These are phyloP conservation scores for Dryas integrifolia DNA, from an alignment of 331 rosid genomes.

Conservation along the genomic window DNA sequence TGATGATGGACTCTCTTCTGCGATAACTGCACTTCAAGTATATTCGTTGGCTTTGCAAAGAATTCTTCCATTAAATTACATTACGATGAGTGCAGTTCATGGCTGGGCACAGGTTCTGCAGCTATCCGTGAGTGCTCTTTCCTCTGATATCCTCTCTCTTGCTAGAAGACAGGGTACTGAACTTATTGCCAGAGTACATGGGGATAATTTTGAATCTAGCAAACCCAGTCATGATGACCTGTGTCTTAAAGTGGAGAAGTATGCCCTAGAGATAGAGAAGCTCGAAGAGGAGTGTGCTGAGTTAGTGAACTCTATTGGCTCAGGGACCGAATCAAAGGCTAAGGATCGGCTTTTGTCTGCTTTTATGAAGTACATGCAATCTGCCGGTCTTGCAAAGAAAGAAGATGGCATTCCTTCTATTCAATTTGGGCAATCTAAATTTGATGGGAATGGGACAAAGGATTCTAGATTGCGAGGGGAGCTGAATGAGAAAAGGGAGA, in stretches of 20 bases:
- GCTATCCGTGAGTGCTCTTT: constrained; percentile 57
- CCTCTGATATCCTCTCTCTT: constrained; percentile 77
- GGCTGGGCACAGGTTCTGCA: constrained; percentile 93
- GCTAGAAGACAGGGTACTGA: constrained; percentile 93
- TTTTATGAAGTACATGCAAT: constrained; percentile 69
- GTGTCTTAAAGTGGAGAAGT: constrained; percentile 65
- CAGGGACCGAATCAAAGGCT: constrained; percentile 70
- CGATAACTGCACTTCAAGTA: constrained; percentile 56
- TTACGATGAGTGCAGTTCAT: constrained; percentile 82
- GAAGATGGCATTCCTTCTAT: constrained; percentile 48
- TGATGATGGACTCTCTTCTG: constrained; percentile 75
- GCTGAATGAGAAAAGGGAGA: constrained; percentile 58
- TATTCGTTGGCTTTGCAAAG: constrained; percentile 89
- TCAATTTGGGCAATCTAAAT: constrained; percentile 44
- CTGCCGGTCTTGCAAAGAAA: constrained; percentile 50
- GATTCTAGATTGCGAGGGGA: constrained; percentile 44
- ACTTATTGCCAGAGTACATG: constrained; percentile 52
- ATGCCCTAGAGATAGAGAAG: constrained; percentile 63
- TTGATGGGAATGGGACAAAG: constrained; percentile 49
- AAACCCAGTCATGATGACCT: constrained; percentile 60
- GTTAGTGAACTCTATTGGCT: constrained; percentile 60
- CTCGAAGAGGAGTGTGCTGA: constrained; percentile 68
- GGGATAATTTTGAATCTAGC: constrained; percentile 52
- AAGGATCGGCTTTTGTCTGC: constrained; percentile 71
- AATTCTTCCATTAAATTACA: constrained; percentile 77